Conservation (phyloP, 495 filamentous ascomycete genomes). For the Hyphodiscus hymeniophilus region DNA sequence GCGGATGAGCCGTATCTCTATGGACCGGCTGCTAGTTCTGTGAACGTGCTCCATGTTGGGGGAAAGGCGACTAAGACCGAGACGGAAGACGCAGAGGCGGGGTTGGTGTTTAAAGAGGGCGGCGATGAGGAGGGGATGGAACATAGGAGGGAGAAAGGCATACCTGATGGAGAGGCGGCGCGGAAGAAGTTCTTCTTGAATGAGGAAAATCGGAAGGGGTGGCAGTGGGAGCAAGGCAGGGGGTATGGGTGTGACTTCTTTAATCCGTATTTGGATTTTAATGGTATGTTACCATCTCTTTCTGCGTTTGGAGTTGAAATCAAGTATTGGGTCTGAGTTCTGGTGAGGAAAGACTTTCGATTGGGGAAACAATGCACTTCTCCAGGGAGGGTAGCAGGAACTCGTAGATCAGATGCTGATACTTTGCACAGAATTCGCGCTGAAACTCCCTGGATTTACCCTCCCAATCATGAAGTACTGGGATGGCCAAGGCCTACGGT, state of each 20-base stretch:
- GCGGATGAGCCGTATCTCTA: slow-evolving; percentile 80
- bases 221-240: slow-evolving; percentile 39
- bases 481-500: slow-evolving; percentile 57
- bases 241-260: slow-evolving; percentile 77
- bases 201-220: slow-evolving; percentile 38
- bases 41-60: slow-evolving; percentile 61
- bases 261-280: slow-evolving; percentile 87
- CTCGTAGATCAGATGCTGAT: background rate
- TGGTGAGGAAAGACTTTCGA: background rate
- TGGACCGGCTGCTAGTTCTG: slow-evolving; percentile 62
- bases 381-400: too few species aligned
- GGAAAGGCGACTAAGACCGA: slow-evolving; percentile 31
- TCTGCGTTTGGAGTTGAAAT: too few species aligned
- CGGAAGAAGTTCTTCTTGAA: slow-evolving; percentile 59
- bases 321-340: too few species aligned
- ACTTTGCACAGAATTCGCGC: slow-evolving; percentile 49
- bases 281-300: slow-evolving; percentile 42
- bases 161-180: slow-evolving; percentile 44
- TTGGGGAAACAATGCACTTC: too few species aligned
- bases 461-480: slow-evolving; percentile 73
- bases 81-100: slow-evolving; percentile 27
- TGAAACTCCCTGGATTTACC: slow-evolving; percentile 71
- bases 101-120: slow-evolving; percentile 59
- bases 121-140: slow-evolving; percentile 51
- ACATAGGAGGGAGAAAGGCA: slow-evolving; percentile 34